Conservation (phyloP, 495 filamentous ascomycete species). For the Xylaria flabelliformis region DNA sequence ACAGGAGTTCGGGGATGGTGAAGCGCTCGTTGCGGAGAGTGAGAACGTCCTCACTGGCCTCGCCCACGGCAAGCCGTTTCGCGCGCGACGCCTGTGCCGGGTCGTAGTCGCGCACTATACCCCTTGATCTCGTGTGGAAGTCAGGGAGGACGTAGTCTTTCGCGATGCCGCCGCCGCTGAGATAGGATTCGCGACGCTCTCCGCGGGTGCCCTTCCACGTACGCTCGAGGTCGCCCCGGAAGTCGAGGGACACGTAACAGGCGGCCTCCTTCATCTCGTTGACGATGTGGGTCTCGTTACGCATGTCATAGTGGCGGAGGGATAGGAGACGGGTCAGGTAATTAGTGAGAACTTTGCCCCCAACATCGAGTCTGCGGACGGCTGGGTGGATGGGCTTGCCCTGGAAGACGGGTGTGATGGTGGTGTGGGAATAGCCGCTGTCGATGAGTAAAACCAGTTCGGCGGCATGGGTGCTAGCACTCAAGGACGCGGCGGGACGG, state of each 20-base stretch:
- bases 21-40: conserved; percentile 93
- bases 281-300: conserved; percentile 89
- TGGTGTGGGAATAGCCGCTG: conserved; percentile 91
- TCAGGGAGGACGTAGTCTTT: conserved; percentile 94
- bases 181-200: conserved; percentile 49
- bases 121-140: conserved; percentile 76
- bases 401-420: conserved; percentile 83
- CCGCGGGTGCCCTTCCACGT: conserved; percentile 81
- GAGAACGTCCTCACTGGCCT: conserved; percentile 78
- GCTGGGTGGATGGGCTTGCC: conserved; percentile 81
- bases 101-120: conserved; percentile 79
- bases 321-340: conserved; percentile 90
- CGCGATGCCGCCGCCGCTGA: conserved; percentile 72
- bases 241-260: conserved; percentile 83
- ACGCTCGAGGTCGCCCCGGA: conserved; percentile 77
- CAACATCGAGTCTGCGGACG: conserved; percentile 86
- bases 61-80: conserved; percentile 62
- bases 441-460: conserved; percentile 90
- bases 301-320: conserved; percentile 90
- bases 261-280: conserved; percentile 94
- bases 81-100: conserved; percentile 60
- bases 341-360: conserved; percentile 94
- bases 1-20: conserved; percentile 86
- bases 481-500: conserved; percentile 69
- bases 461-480: conserved; percentile 25